A percentile compares a stretch with the other conserved stretches of the same genome.
Conservation (phyloP, 2,329 filamentous ascomycete genomes). For the Epichloe uncinata region DNA sequence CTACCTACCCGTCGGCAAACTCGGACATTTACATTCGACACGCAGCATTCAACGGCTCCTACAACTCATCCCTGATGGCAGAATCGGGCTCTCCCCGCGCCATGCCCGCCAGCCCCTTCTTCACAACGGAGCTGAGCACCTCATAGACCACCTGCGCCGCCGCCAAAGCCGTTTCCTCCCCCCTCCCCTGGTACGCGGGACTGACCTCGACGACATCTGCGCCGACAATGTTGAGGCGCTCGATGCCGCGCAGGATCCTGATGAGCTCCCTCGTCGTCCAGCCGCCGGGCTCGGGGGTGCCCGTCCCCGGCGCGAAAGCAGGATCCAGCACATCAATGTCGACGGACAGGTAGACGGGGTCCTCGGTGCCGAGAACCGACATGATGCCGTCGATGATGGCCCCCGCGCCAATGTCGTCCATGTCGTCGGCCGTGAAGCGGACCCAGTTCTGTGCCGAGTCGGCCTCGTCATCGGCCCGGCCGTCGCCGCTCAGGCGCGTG, state of each 20-base stretch:
- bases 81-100: slow-evolving; percentile 16
- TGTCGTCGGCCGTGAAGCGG: slow-evolving; percentile 68
- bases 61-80: slow-evolving; percentile 26
- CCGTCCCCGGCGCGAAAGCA: slow-evolving; percentile 53
- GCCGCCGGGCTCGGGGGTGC: slow-evolving; percentile 74
- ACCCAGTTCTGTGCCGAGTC: slow-evolving; percentile 67
- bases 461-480: slow-evolving; percentile 55
- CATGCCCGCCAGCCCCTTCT: slow-evolving; percentile 29
- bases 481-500: slow-evolving; percentile 55
- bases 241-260: slow-evolving; percentile 66
- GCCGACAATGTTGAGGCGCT: slow-evolving; percentile 72
- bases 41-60: too few relatives aligned
- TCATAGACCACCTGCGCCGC: slow-evolving; percentile 78
- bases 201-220: slow-evolving; percentile 80
- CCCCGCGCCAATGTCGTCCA: slow-evolving; percentile 64
- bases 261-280: slow-evolving; percentile 88
- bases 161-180: slow-evolving; percentile 63
- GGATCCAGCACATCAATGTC: slow-evolving; percentile 86
- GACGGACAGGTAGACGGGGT: slow-evolving; percentile 64
- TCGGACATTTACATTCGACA: too few relatives aligned
- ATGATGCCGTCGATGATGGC: slow-evolving; percentile 63
- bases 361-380: slow-evolving; percentile 56
- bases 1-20: too few relatives aligned
- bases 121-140: slow-evolving; percentile 65
- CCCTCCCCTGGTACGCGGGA: slow-evolving; percentile 57